Percentiles rank a stretch among this genome's conserved stretches.
Conservation (phyloP, 2,329 filamentous ascomycete genomes). For the Penicillium olsonii region DNA sequence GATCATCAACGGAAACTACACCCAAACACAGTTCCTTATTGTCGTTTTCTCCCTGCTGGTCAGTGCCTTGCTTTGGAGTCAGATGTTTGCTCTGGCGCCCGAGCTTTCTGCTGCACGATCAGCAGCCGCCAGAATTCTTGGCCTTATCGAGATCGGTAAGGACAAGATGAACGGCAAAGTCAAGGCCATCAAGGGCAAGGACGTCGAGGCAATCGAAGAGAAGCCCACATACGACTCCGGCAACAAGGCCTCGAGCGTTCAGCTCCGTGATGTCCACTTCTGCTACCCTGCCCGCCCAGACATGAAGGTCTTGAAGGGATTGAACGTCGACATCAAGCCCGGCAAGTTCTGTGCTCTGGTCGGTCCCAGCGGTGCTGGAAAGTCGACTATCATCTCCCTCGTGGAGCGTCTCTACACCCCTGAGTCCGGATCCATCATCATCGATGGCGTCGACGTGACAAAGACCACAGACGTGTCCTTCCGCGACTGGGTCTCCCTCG, state of each 20-base stretch:
- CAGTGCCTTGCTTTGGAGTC: slow-evolving; percentile 70
- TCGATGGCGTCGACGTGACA: slow-evolving; percentile 55
- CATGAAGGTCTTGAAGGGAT: slow-evolving; percentile 57
- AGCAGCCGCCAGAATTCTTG: slow-evolving; percentile 60
- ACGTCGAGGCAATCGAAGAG: slow-evolving; percentile 23
- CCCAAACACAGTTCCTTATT: slow-evolving; percentile 71
- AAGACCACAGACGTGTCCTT: slow-evolving; percentile 41
- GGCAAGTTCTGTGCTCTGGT: slow-evolving; percentile 55
- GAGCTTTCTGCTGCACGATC: slow-evolving; percentile 69
- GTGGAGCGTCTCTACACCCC: slow-evolving; percentile 59
- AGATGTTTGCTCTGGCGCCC: slow-evolving; percentile 73
- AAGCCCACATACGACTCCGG: slow-evolving; percentile 15
- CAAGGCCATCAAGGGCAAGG: slow-evolving; percentile 12
- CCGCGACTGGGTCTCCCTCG: slow-evolving; percentile 48
- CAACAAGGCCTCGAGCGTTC: slow-evolving; percentile 45
- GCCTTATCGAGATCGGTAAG: slow-evolving; percentile 42
- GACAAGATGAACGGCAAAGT: slow-evolving; percentile 30
- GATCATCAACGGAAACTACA: slow-evolving; percentile 66
- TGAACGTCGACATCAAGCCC: slow-evolving; percentile 56
- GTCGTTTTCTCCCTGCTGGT: slow-evolving; percentile 71
- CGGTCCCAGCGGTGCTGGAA: slow-evolving; percentile 69
- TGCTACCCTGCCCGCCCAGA: slow-evolving; percentile 66
- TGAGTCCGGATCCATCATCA: slow-evolving; percentile 50
- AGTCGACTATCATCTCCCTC: slow-evolving; percentile 64
- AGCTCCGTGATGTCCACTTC: slow-evolving; percentile 64